Conservation (phyloP, 2,329 filamentous ascomycete genomes). For the Trichoderma cornu-damae region DNA sequence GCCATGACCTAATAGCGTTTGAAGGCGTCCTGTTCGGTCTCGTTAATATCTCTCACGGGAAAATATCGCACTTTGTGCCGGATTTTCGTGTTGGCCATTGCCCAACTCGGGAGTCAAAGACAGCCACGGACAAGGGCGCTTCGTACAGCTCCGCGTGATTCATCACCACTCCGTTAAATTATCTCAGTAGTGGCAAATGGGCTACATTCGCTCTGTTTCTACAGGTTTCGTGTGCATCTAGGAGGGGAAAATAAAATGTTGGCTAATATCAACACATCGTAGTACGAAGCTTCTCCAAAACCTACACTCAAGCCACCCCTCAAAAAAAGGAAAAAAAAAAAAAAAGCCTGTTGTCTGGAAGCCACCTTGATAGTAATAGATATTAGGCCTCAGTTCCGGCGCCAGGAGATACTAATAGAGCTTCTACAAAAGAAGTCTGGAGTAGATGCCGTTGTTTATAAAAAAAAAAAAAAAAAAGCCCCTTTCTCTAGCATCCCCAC, state of each 20-base stretch:
- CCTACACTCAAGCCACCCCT: not conserved
- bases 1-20: not conserved
- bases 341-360: too few relatives aligned
- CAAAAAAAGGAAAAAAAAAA: too few relatives aligned
- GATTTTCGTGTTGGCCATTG: not conserved
- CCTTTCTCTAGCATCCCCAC: too few relatives aligned
- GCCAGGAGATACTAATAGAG: not conserved
- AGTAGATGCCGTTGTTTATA: slow-evolving; percentile 4
- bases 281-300: not conserved
- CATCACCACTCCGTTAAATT: not conserved
- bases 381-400: not conserved
- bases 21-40: not conserved
- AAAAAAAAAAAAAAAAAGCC: too few relatives aligned
- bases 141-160: not conserved
- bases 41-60: not conserved
- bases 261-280: too few relatives aligned
- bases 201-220: not conserved
- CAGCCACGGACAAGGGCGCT: not conserved
- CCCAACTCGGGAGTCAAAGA: not conserved
- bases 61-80: not conserved
- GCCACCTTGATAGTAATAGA: too few relatives aligned
- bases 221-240: not conserved
- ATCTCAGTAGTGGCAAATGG: too few relatives aligned
- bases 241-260: too few relatives aligned
- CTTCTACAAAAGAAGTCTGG: not conserved